Base-by-base conservation (phyloP, 2,329 filamentous ascomycete genomes). In the Calonectria henricotiae region DNA sequence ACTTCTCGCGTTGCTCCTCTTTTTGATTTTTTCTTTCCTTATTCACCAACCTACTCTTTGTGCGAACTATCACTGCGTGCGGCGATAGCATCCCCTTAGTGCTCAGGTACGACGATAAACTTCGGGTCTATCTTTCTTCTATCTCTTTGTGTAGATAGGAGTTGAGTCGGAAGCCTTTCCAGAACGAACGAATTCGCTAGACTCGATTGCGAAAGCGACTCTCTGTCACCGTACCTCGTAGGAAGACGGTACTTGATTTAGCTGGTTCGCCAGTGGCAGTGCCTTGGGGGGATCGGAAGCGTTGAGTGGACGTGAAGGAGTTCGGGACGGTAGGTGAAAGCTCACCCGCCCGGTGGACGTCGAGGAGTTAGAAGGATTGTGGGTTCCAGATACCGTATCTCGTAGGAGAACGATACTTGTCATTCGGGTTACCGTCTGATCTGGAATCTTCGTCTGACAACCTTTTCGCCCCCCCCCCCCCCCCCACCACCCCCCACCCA, bases 51-150 rank as follows among this genome's bases (percentile, higher is more conserved):
- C 47, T 27, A 54, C 47, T 27, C 47, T 51, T 51, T 51, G 47
- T 25, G 47, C 47, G 47, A 54, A 54, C 25, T 32, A 27, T 54
- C 30, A 54, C 47, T 54, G 25, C 47, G 6, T 30, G 47, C 47
- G 30, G 47, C 32, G 25, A 32, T 32, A 32, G 23, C 47, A 6
- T 54, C 49, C 49, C 27, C 49, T 54, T 35, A 54, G 49, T 54
- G 49, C n/a, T 54, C 49, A 54, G 27, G 49, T 54, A 35, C 32
- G 15, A 6, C n/a, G 49, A 35, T 54, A 54, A 27, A 54, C 49
- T 54, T 54, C 49, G 49, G 49, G 49, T 54, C 49, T 54, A 54
- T 54, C 47, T 17, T 54, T 54, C 12, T 54, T 35, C n/a, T 20
- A 15, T 20, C 41, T 44, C n/a, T 44, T 44, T 44, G 3, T 20